Evolutionary conservation across 1,284 basidiomycete species (phyloP), one percentile per base, ranked within the genome.

Genomic region (Singerocomus rubriflavus): DNA sequence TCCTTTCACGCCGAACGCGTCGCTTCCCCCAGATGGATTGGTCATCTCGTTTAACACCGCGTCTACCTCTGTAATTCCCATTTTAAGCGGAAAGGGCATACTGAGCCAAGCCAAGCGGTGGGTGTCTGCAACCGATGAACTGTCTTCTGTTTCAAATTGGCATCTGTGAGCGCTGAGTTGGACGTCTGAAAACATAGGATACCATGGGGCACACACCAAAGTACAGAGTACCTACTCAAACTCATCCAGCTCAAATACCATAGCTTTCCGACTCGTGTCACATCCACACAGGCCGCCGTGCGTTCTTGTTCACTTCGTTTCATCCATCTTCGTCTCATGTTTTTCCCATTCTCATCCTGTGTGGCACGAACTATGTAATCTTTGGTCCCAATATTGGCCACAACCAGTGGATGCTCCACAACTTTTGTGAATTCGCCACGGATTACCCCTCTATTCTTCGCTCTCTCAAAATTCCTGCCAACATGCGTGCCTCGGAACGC

Each of bases 161-260:
- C 6, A 8, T 45, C 9, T 12, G 11, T 27, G 2, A 31, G 35
- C 12, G 32, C 47, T 57, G 33, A 63, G 8, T 10, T 14, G 16
- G 42, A 16, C 35, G 14, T 50, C 10, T 16, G 46, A 34, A 37
- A 13, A 16, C 11, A 8, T 52, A 94, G 94, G 57, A 91, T 99
- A 69, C 89, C 91, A 2, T 99, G 93, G 91, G 96, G 97, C 31
- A 85, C 91, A 9, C 81, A 85, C 0, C 94, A 97, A 63, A 85
- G 93, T 0, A 83, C 91, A 0, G 96, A 99, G 43, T 89, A 97
- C 60, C 78, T 99, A 44, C 80, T 97, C 50, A 95, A 94, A 63
- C 82, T 68, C 35, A 65, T 63, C 33, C 95, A 98, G 67, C 80
- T 99, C 50, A 99, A 99, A 68, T 98, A 99, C 65, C 91, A 97